phyloP scores from a whole-genome alignment of 352 stramenopile species.

The Bremia lactucae region DNA sequence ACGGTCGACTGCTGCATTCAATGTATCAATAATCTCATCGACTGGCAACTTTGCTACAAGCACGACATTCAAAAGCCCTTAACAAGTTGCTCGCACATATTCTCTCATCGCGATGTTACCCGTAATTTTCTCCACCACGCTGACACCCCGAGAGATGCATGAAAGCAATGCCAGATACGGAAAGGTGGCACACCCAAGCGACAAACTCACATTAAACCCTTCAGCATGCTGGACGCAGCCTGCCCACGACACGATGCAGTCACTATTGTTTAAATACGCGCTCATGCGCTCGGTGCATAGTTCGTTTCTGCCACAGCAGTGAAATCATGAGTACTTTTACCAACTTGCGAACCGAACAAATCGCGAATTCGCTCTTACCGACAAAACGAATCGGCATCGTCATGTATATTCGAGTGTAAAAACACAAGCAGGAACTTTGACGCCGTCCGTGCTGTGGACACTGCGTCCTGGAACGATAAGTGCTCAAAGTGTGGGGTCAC shows the following conservation, averaged over 20 bases:
- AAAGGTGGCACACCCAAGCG: slow-evolving; percentile 75
- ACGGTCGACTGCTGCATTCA: slow-evolving; percentile 47
- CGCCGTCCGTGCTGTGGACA: slow-evolving; percentile 60
- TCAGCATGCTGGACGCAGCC: slow-evolving; percentile 73
- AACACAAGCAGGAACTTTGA: slow-evolving; percentile 83
- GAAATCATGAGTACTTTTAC: too few species aligned
- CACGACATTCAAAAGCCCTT: background rate
- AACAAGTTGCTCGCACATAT: too few species aligned
- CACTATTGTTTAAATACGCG: slow-evolving; percentile 66
- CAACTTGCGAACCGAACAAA: too few species aligned
- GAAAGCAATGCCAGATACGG: slow-evolving; percentile 72
- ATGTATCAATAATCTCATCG: slow-evolving; percentile 42
- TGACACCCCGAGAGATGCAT: slow-evolving; percentile 65
- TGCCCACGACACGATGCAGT: slow-evolving; percentile 75
- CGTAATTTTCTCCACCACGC: slow-evolving; percentile 81
- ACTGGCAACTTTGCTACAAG: slow-evolving; percentile 46
- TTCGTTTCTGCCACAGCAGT: slow-evolving; percentile 23
- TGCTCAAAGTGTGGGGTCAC: slow-evolving; percentile 63
- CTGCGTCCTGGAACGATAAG: slow-evolving; percentile 71
- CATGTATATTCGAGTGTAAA: slow-evolving; percentile 77
- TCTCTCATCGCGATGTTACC: too few species aligned
- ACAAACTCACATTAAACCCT: slow-evolving; percentile 68
- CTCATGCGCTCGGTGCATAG: slow-evolving; percentile 67
- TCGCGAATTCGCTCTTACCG: slow-evolving; percentile 24
- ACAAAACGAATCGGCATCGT: slow-evolving; percentile 66